Conservation (phyloP, 2,329 filamentous ascomycete species). For the Verticillium zaregamsianum region DNA sequence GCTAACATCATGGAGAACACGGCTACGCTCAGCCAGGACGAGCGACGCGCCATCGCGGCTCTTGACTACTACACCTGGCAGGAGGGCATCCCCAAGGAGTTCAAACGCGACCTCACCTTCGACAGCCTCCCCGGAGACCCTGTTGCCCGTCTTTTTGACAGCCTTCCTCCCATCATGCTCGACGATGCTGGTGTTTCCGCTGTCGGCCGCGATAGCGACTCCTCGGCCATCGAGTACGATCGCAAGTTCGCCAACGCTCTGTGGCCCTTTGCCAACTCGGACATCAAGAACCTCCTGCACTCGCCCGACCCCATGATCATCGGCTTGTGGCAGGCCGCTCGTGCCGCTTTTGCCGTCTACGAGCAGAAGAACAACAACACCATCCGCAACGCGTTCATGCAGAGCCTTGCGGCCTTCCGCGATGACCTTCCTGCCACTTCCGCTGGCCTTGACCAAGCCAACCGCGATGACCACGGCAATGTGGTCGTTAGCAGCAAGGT, state of each 20-base stretch:
- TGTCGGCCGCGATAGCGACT: not conserved
- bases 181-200: not conserved
- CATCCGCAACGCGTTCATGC: slow-evolving; percentile 8
- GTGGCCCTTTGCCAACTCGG: slow-evolving; percentile 12
- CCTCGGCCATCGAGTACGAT: not conserved
- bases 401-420: slow-evolving; percentile 6
- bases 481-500: not conserved
- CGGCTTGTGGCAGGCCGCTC: slow-evolving; percentile 7
- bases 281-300: slow-evolving; percentile 2
- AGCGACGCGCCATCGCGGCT: not conserved
- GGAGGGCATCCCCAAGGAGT: slow-evolving; percentile 3
- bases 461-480: not conserved
- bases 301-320: not conserved
- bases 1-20: not conserved
- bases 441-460: not conserved
- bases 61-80: slow-evolving; percentile 9
- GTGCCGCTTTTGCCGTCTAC: slow-evolving; percentile 8
- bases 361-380: slow-evolving; percentile 3
- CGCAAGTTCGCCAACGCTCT: slow-evolving; percentile 5
- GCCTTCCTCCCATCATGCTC: not conserved
- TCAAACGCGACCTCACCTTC: slow-evolving; percentile 5
- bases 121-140: slow-evolving; percentile 7
- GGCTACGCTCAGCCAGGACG: not conserved
- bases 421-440: not conserved
- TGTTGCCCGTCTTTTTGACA: slow-evolving; percentile 4